Evolutionary conservation across 768 basidiomycete genomes (phyloP).

Genomic region (Suillus subluteus): DNA sequence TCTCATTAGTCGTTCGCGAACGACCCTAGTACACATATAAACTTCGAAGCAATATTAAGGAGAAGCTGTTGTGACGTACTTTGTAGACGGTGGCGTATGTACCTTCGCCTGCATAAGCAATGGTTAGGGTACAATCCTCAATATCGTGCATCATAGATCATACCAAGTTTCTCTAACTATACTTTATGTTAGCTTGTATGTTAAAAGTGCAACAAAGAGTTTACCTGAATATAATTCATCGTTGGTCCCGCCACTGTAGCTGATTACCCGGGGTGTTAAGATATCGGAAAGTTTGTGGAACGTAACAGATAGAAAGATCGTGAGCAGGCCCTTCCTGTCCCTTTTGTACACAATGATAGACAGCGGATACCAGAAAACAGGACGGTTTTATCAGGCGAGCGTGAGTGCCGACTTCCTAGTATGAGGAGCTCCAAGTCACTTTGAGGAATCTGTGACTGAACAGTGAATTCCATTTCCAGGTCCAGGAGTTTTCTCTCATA

Average conservation of each 20-base stretch:
- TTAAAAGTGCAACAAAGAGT: conserved; percentile 14
- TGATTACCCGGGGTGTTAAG: not conserved
- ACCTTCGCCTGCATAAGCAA: conserved; percentile 65
- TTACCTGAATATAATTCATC: conserved; percentile 66
- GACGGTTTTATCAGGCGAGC: not conserved
- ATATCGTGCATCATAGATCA: not conserved
- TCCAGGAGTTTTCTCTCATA: not conserved
- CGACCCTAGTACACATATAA: conserved; percentile 64
- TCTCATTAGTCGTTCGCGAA: conserved; percentile 96
- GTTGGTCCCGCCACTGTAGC: conserved; percentile 10
- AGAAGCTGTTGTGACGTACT: conserved; percentile 44
- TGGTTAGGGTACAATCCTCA: conserved; percentile 1
- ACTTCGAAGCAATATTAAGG: conserved; percentile 7
- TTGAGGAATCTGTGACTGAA: not conserved
- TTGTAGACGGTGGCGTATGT: conserved; percentile 99
- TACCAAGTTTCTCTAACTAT: conserved; percentile 88
- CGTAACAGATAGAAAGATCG: not conserved
- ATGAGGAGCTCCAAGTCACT: not conserved
- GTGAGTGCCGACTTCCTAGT: conserved; percentile 6
- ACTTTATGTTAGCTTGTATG: conserved; percentile 12
- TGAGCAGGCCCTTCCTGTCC: not conserved
- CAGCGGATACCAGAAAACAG: not conserved
- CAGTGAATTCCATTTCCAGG: not conserved
- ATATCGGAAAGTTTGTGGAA: not conserved
- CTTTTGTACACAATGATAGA: not conserved